Evolutionary conservation across 805 yeast genomes (phyloP), one percentile per base, ranked within the genome.

Genomic region (Wickerhamomyces hampshirensis): DNA sequence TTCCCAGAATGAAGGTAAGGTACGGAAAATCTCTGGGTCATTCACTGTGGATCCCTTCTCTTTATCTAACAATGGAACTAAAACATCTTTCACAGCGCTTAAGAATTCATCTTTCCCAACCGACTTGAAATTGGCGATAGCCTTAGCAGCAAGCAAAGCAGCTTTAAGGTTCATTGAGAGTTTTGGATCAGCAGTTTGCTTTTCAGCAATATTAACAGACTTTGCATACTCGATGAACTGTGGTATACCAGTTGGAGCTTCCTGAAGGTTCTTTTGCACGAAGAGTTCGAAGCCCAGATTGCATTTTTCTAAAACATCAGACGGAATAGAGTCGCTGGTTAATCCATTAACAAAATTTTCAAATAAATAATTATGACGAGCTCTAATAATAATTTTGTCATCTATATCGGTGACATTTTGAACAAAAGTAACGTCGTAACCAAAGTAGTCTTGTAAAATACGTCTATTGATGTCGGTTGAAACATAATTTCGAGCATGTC

Each of bases 341-440:
- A 63, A 51, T 19, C 54, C 51, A 16, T 53, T 47, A 11, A 67
- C 57, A 50, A 74, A 84, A 47, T 79, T 63, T 27, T 81, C 83
- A 53, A 84, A 89, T 23, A 93, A 65, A 59, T 80, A 80, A 51
- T 77, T 80, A 56, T 93, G 97, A 59, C 98, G 80, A 4, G 96
- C 98, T 42, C 96, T 83, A 29, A 93, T 65, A 51, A 93, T 93
- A 62, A 93, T 93, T 63, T 93, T 93, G 62, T 93, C 98, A 60
- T 93, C 98, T 42, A 93, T 88, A 60, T 93, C 98, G n/a, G 98
- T 93, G 40, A 93, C 97, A 57, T 93, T 93, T 65, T 93, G 98
- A 30, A 93, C 88, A 62, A 89, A 93, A 32, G 70, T 72, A 30
- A 93, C 75, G 48, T 86, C 79, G 63, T 86, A 93, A 15, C 96